Evolutionary conservation across 75 land plant genomes (phyloP).

Genomic region (Gnetum montanum): DNA sequence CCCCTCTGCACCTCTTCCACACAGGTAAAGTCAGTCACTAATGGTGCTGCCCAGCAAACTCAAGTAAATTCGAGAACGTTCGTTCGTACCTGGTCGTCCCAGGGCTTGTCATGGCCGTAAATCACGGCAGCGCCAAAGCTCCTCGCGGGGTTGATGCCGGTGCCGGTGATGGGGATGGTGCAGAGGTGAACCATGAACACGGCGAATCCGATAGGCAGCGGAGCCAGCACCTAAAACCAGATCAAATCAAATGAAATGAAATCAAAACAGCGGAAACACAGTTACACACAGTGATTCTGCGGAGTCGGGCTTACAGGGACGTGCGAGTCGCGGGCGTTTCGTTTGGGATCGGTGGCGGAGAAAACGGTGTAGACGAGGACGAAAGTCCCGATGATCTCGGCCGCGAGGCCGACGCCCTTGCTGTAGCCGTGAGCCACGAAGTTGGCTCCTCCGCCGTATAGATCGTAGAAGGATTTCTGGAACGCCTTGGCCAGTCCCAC

Average conservation of each 20-base stretch:
- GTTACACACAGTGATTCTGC: neutral
- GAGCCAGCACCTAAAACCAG: neutral
- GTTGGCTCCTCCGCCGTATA: conserved; percentile 33
- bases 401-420: conserved; percentile 28
- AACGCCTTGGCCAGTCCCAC: conserved; percentile 35
- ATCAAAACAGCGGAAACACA: neutral
- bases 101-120: neutral
- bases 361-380: conserved; percentile 44
- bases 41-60: too few species aligned
- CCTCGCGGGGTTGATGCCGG: conserved; percentile 1
- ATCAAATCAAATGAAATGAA: neutral
- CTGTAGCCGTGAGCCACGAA: conserved; percentile 26
- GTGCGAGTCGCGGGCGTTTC: conserved; percentile 37
- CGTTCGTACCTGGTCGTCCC: neutral
- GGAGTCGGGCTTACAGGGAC: conserved; percentile 21
- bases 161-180: neutral
- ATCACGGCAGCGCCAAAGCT: neutral
- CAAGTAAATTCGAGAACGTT: too few species aligned
- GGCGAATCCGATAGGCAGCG: neutral
- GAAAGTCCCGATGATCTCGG: conserved; percentile 39
- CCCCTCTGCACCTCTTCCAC: too few species aligned
- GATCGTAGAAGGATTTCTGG: conserved; percentile 24
- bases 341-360: conserved; percentile 46
- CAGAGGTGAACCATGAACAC: neutral
- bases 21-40: too few species aligned